These are phyloP conservation scores for Piloderma croceum DNA, from an alignment of 768 basidiomycete species.

Conservation along the genomic window DNA sequence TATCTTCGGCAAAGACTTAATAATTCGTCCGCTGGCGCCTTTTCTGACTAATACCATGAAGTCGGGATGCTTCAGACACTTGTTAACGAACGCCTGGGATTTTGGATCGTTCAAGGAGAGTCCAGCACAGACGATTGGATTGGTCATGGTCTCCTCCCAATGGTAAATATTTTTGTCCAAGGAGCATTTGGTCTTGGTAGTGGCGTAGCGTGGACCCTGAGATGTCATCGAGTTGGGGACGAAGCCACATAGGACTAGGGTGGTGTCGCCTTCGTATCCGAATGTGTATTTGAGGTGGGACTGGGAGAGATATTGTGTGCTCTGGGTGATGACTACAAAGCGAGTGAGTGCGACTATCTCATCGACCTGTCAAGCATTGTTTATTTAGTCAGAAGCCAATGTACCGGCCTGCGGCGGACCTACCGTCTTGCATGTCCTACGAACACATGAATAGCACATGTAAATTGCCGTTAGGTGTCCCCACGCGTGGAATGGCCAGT, in stretches of 20 bases:
- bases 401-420: not conserved
- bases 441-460: slow-evolving; percentile 28
- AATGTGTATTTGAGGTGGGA: slow-evolving; percentile 18
- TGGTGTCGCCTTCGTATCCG: slow-evolving; percentile 18
- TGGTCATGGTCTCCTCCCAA: slow-evolving; percentile 27
- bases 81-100: slow-evolving; percentile 25
- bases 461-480: slow-evolving; percentile 27
- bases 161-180: slow-evolving; percentile 13
- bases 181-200: slow-evolving; percentile 15
- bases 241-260: slow-evolving; percentile 27
- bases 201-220: slow-evolving; percentile 18
- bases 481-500: slow-evolving; percentile 32
- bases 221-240: slow-evolving; percentile 21
- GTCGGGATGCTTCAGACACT: slow-evolving; percentile 25
- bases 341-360: slow-evolving; percentile 26
- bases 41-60: slow-evolving; percentile 28
- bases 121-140: slow-evolving; percentile 19
- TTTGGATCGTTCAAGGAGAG: slow-evolving; percentile 24
- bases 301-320: slow-evolving; percentile 14
- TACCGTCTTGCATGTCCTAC: slow-evolving; percentile 27
- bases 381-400: not conserved
- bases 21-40: slow-evolving; percentile 21
- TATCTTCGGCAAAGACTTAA: slow-evolving; percentile 18
- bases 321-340: slow-evolving; percentile 18
- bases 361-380: slow-evolving; percentile 20